Evolutionary conservation across 805 yeast genomes (phyloP).

Genomic region (Candida orba): DNA sequence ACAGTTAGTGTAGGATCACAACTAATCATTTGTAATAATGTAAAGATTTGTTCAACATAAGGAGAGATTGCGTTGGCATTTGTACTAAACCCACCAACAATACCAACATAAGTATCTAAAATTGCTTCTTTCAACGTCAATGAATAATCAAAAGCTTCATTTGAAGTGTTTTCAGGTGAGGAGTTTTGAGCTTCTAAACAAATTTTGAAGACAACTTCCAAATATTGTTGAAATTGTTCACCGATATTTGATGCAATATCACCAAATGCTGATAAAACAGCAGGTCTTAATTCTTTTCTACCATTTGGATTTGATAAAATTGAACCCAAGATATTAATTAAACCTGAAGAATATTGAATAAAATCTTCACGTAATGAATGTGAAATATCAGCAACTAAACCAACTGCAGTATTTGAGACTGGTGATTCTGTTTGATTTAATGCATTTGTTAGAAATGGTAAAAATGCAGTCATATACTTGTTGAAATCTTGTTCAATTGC

Average conservation of each 20-base stretch:
- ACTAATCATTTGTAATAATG: slow-evolving; percentile 54
- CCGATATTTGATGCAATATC: slow-evolving; percentile 92
- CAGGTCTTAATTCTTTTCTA: slow-evolving; percentile 77
- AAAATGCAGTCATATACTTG: slow-evolving; percentile 71
- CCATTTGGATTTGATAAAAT: slow-evolving; percentile 61
- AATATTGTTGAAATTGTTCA: slow-evolving; percentile 62
- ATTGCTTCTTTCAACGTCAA: slow-evolving; percentile 74
- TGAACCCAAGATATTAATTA: slow-evolving; percentile 78
- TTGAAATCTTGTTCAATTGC: slow-evolving; percentile 67
- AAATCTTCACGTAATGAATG: slow-evolving; percentile 77
- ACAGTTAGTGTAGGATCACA: slow-evolving; percentile 52
- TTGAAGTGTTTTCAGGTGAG: slow-evolving; percentile 57
- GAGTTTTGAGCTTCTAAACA: slow-evolving; percentile 59
- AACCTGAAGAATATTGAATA: slow-evolving; percentile 66
- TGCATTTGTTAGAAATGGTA: slow-evolving; percentile 77
- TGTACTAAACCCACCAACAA: slow-evolving; percentile 81
- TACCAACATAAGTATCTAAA: slow-evolving; percentile 93
- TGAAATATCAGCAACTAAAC: slow-evolving; percentile 88
- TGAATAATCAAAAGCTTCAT: slow-evolving; percentile 74
- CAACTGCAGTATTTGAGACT: slow-evolving; percentile 84
- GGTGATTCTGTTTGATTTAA: slow-evolving; percentile 77
- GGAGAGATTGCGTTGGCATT: slow-evolving; percentile 58
- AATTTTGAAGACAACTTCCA: slow-evolving; percentile 72
- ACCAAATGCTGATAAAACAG: slow-evolving; percentile 88
- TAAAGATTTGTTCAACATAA: slow-evolving; percentile 63